phyloP scores from a whole-genome alignment of 176 grass and related monocot genomes.

The Typha latifolia region DNA sequence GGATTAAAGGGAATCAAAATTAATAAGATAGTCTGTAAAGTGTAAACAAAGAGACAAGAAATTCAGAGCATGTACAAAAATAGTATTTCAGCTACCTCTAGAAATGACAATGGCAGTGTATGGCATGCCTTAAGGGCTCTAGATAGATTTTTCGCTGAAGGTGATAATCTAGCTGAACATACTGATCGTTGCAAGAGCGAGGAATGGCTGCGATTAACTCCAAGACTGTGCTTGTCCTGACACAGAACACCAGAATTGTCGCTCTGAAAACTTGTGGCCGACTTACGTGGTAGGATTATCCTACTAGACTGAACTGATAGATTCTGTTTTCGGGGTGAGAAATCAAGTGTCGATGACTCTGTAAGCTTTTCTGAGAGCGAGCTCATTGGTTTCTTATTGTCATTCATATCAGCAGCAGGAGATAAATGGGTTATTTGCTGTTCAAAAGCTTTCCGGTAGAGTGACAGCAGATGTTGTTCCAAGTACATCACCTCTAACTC shows the following conservation, averaged over 20 bases:
- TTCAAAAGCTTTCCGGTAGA: constrained; percentile 72
- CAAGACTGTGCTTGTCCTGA: constrained; percentile 23
- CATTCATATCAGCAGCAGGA: constrained; percentile 19
- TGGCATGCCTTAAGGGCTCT: constrained; percentile 75
- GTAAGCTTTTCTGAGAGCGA: constrained; percentile 33
- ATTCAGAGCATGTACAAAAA: background rate
- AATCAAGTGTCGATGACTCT: constrained; percentile 22
- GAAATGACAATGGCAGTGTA: constrained; percentile 60
- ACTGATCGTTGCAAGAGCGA: constrained; percentile 56
- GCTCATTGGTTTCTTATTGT: constrained; percentile 14
- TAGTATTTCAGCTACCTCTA: constrained; percentile 40
- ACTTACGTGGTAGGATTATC: constrained; percentile 37
- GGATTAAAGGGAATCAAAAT: background rate
- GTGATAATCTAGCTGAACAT: constrained; percentile 60
- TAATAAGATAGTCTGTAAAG: background rate
- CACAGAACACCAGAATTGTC: constrained; percentile 18
- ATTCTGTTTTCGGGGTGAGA: constrained; percentile 34
- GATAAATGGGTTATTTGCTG: constrained; percentile 32
- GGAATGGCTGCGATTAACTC: constrained; percentile 60
- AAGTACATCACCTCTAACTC: constrained; percentile 94
- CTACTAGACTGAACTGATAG: constrained; percentile 30
- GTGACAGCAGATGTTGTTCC: constrained; percentile 71
- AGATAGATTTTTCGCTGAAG: constrained; percentile 56
- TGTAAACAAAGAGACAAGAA: background rate
- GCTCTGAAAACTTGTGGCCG: constrained; percentile 18